Conservation (phyloP, 139 green algal genomes). For the Auxenochlorella protothecoides region DNA sequence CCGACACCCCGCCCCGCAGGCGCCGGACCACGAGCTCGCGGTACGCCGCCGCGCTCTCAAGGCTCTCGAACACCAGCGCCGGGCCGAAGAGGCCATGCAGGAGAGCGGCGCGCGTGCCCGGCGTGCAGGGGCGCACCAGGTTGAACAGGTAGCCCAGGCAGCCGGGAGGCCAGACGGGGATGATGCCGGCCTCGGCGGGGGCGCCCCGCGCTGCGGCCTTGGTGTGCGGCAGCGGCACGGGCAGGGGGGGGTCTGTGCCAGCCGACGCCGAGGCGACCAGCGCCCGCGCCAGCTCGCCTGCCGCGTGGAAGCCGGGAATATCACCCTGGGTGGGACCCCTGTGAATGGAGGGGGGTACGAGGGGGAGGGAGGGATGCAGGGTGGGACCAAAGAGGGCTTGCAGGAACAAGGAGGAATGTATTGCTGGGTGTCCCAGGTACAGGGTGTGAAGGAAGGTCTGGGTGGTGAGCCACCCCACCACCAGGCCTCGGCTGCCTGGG, state of each 20-base stretch:
- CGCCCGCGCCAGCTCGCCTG: conserved; percentile 14
- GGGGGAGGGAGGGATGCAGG: no score
- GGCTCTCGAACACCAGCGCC: conserved; percentile 49
- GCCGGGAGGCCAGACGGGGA: conserved; percentile 41
- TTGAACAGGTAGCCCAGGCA: conserved; percentile 60
- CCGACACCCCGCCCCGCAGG: conserved; percentile 15
- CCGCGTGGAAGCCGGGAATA: conserved; percentile 9
- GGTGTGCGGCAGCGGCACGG: conserved; percentile 52
- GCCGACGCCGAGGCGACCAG: conserved; percentile 37
- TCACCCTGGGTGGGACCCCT: conserved; percentile 8
- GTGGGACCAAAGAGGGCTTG: no score
- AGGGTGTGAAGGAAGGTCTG: no score
- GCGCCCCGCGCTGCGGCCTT: not conserved
- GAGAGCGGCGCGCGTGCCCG: conserved; percentile 32
- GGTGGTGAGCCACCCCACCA: no score
- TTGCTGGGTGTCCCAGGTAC: no score
- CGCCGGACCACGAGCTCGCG: conserved; percentile 29
- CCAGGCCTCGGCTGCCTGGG: not conserved
- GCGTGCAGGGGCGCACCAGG: conserved; percentile 39
- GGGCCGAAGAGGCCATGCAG: conserved; percentile 33
- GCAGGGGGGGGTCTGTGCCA: conserved; percentile 39
- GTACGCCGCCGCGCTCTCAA: conserved; percentile 44
- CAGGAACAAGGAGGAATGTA: no score
- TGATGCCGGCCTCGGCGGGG: not conserved
- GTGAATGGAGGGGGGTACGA: no score